A percentile compares a stretch with the other conserved stretches of the same genome.
Evolutionary conservation across 2,329 filamentous ascomycete species (phyloP).

Genomic region (Paracoccidioides lutzii): DNA sequence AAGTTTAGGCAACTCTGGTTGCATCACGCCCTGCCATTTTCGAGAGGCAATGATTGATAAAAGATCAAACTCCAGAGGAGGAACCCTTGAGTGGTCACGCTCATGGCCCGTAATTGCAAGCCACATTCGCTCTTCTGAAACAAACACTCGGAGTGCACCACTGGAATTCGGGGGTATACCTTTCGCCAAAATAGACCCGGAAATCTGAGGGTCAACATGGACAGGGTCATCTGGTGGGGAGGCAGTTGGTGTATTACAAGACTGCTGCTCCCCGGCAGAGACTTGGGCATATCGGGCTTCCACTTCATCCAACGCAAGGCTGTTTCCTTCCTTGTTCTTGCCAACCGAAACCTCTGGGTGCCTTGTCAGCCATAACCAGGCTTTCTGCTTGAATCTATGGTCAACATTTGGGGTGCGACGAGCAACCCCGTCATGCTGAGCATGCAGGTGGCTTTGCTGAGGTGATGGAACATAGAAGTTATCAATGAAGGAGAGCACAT

Average conservation of each 20-base stretch:
- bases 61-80: conserved; percentile 42
- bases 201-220: not conserved
- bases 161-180: not conserved
- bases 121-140: conserved; percentile 46
- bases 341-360: conserved; percentile 45
- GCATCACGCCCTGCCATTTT: conserved; percentile 43
- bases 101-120: conserved; percentile 47
- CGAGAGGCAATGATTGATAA: conserved; percentile 46
- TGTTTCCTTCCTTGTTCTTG: conserved; percentile 28
- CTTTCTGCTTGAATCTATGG: conserved; percentile 38
- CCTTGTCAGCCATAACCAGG: conserved; percentile 45
- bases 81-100: conserved; percentile 42
- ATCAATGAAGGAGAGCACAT: conserved; percentile 24
- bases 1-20: conserved; percentile 41
- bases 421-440: not conserved
- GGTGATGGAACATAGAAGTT: conserved; percentile 23
- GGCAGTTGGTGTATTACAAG: not conserved
- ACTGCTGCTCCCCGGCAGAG: not conserved
- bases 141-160: conserved; percentile 31
- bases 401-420: conserved; percentile 27
- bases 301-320: conserved; percentile 29
- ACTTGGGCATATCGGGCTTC: conserved; percentile 15
- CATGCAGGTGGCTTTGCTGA: not conserved
- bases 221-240: not conserved
- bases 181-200: not conserved